These are phyloP conservation scores for Diaporthe nobilis DNA, from an alignment of 2,329 filamentous ascomycete genomes.

Conservation along the genomic window DNA sequence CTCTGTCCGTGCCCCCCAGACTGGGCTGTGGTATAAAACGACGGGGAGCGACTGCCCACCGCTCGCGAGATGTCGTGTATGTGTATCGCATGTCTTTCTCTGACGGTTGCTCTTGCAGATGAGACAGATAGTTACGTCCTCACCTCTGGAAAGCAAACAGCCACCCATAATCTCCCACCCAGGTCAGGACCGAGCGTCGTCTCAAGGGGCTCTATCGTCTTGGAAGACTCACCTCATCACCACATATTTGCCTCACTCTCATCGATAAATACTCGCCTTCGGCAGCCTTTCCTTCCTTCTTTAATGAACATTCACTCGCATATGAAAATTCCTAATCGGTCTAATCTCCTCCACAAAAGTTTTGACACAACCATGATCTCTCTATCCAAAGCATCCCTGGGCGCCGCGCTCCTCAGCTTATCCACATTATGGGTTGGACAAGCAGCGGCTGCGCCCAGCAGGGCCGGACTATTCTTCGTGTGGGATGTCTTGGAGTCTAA, in stretches of 20 bases:
- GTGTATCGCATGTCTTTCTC: constrained; percentile 10
- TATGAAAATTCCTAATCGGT: constrained; percentile 8
- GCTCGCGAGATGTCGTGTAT: constrained; percentile 7
- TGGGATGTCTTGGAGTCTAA: constrained; percentile 28
- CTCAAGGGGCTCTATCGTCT: background rate
- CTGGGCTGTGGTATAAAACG: constrained; percentile 31
- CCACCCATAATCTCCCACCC: background rate
- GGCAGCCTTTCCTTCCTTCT: background rate
- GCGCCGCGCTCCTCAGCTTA: constrained; percentile 28
- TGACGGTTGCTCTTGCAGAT: constrained; percentile 28
- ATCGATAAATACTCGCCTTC: constrained; percentile 7
- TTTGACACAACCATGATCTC: constrained; percentile 27
- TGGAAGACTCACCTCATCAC: constrained; percentile 1
- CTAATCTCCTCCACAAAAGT: background rate
- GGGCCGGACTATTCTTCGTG: constrained; percentile 14
- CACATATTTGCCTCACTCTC: background rate
- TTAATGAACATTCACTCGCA: background rate
- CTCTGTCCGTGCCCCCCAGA: constrained; percentile 1
- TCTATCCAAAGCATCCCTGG: background rate
- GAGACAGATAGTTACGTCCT: constrained; percentile 25
- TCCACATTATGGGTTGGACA: constrained; percentile 25
- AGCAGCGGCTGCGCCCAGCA: constrained; percentile 27
- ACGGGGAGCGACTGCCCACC: constrained; percentile 29
- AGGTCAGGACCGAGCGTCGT: constrained; percentile 25
- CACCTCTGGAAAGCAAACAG: constrained; percentile 6